Evolutionary conservation across 2,329 filamentous ascomycete species (phyloP), one percentile per base, ranked within the genome.

Genomic region (Hypoxylon sp.): DNA sequence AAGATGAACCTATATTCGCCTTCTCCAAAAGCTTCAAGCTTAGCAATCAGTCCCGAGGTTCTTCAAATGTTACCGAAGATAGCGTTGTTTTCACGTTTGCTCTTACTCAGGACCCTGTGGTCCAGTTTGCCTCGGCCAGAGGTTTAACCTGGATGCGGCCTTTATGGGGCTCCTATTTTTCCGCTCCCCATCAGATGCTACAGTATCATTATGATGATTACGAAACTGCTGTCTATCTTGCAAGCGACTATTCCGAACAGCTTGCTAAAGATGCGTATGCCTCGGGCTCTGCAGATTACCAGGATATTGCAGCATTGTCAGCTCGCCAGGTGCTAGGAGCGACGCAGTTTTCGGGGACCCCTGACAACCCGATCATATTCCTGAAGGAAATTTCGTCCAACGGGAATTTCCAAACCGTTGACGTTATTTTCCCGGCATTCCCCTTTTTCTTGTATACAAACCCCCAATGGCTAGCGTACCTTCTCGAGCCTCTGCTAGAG

Each of bases 391-490:
- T 94, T 47, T 91, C 88, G 1, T 91, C 88, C 2, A 89, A 93
- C 62, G 90, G 90, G 3, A 93, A 95, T 64, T 86, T 86, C 69
- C 90, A 94, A 67, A 94, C 90, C 0, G 88, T 94, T 7, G 89
- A 93, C 72, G 89, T 95, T 48, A 93, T 95, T 62, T 94, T 91
- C 74, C 90, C 90, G 0, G 81, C 89, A 0, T 92, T 91, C 71
- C 89, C 90, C 0, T 94, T 93, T 77, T 93, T 93, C 75, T 69
- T 93, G 13, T 94, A 93, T 67, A 91, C 89, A 12, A 91, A 92
- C 61, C 90, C 90, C 2, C 78, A 83, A 51, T 93, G 89, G 89
- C 75, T 92, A 48, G 87, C 85, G 1, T 92, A 92, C 64, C 76
- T 93, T 2, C 75, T 94, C 3, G 89, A 93, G 68, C 90, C 90